phyloP scores from a whole-genome alignment of 2,329 filamentous ascomycete species.

The Xylariales sp. region DNA sequence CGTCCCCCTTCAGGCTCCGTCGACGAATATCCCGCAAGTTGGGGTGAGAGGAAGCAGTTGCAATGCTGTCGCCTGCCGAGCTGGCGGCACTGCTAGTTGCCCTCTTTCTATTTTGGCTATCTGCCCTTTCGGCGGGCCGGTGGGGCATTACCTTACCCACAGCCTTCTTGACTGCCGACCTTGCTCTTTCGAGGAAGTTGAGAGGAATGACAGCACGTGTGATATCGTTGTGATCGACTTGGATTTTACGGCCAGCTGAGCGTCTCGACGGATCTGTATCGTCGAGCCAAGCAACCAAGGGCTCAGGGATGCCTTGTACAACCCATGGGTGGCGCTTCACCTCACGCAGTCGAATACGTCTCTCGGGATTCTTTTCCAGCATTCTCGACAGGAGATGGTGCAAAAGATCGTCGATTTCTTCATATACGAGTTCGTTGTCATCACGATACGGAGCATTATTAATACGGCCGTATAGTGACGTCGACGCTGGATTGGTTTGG shows the following conservation, averaged over 20 bases:
- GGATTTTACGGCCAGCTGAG: constrained; percentile 77
- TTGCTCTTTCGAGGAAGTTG: constrained; percentile 79
- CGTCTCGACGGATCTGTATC: constrained; percentile 82
- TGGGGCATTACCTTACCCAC: constrained; percentile 61
- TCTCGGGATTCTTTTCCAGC: constrained; percentile 82
- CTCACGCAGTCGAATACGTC: constrained; percentile 83
- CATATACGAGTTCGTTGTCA: constrained; percentile 76
- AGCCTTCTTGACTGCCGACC: constrained; percentile 69
- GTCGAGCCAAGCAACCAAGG: constrained; percentile 80
- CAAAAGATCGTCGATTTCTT: constrained; percentile 76
- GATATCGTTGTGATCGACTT: constrained; percentile 87
- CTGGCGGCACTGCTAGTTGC: constrained; percentile 62
- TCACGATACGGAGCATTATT: constrained; percentile 67
- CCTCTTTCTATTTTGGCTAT: constrained; percentile 49
- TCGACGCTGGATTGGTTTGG: constrained; percentile 49
- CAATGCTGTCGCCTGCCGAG: constrained; percentile 53
- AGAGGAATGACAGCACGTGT: constrained; percentile 86
- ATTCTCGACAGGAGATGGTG: constrained; percentile 75
- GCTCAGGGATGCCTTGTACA: constrained; percentile 69
- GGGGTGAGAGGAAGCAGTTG: constrained; percentile 43
- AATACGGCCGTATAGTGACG: constrained; percentile 51
- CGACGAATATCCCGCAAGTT: constrained; percentile 50
- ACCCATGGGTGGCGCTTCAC: constrained; percentile 96
- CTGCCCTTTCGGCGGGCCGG: constrained; percentile 48
- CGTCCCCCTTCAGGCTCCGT: constrained; percentile 48